phyloP scores from a whole-genome alignment of 108 stramenopile species.

The Discostella pseudostelligera region DNA sequence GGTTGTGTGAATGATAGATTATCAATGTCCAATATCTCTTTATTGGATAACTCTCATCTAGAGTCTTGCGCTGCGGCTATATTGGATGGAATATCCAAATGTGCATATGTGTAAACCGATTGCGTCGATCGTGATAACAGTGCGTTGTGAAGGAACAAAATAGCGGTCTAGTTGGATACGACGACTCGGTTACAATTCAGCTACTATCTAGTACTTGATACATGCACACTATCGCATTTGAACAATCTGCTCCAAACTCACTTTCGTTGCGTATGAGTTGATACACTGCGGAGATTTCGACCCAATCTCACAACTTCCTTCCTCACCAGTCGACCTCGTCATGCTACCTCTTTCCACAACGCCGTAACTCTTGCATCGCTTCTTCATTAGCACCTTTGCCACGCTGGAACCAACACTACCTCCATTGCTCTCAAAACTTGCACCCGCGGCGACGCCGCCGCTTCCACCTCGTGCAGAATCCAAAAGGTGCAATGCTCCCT shows the following conservation, averaged over 20 bases:
- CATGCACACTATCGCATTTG: constrained; percentile 62
- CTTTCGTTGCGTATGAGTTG: constrained; percentile 26
- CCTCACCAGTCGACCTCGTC: not conserved
- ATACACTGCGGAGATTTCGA: not conserved
- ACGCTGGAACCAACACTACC: constrained; percentile 34
- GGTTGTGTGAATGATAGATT: not conserved
- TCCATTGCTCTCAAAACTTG: too few relatives aligned
- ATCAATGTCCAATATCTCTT: not conserved
- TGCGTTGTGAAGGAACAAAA: too few relatives aligned
- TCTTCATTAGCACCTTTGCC: constrained; percentile 33
- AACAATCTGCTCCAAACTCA: constrained; percentile 68
- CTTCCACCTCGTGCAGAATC: not conserved
- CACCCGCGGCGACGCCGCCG: not conserved
- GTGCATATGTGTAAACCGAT: constrained; percentile 1
- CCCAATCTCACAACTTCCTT: constrained; percentile 2
- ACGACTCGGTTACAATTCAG: too few relatives aligned
- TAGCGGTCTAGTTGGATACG: too few relatives aligned
- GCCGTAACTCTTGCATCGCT: constrained; percentile 39
- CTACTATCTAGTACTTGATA: too few relatives aligned
- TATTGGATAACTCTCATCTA: constrained; percentile 3
- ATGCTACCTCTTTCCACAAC: constrained; percentile 35
- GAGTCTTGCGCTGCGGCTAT: constrained; percentile 2
- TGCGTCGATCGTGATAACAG: too few relatives aligned
- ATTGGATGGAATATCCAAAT: constrained; percentile 11
- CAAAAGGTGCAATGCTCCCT: constrained; percentile 51